Conservation (phyloP, 1,139 yeast species). For the Hansenula anomala region DNA sequence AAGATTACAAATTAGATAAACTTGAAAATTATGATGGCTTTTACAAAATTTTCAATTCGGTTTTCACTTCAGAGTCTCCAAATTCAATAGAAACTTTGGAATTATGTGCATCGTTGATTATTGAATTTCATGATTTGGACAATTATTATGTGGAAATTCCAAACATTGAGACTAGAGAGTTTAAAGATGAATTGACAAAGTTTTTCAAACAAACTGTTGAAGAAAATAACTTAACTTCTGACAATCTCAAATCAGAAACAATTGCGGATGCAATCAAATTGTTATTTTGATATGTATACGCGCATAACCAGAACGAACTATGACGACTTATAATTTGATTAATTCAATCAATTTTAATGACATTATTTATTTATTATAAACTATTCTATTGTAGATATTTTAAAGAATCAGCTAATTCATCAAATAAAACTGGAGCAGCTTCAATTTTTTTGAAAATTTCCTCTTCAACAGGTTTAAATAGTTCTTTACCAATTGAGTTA, state of each 20-base stretch:
- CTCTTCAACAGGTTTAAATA: slow-evolving; percentile 25
- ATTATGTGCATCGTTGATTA: slow-evolving; percentile 36
- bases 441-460: slow-evolving; percentile 25
- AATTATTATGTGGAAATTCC: slow-evolving; percentile 38
- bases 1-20: slow-evolving; percentile 16
- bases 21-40: slow-evolving; percentile 21
- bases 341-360: too few relatives aligned
- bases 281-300: not conserved
- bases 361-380: not conserved
- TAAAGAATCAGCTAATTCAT: slow-evolving; percentile 20
- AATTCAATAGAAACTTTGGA: slow-evolving; percentile 17
- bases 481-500: slow-evolving; percentile 25
- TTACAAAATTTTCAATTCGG: slow-evolving; percentile 19
- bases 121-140: slow-evolving; percentile 49
- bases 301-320: too few relatives aligned
- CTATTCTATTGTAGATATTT: slow-evolving; percentile 12
- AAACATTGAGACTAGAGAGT: slow-evolving; percentile 31
- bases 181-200: slow-evolving; percentile 23
- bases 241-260: slow-evolving; percentile 15
- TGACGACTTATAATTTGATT: too few relatives aligned
- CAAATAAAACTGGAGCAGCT: slow-evolving; percentile 29
- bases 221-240: too few relatives aligned
- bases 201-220: slow-evolving; percentile 13
- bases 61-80: slow-evolving; percentile 12
- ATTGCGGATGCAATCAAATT: slow-evolving; percentile 11